Evolutionary conservation across 2,329 filamentous ascomycete genomes (phyloP).

Genomic region (Fusarium sulawesiense): DNA sequence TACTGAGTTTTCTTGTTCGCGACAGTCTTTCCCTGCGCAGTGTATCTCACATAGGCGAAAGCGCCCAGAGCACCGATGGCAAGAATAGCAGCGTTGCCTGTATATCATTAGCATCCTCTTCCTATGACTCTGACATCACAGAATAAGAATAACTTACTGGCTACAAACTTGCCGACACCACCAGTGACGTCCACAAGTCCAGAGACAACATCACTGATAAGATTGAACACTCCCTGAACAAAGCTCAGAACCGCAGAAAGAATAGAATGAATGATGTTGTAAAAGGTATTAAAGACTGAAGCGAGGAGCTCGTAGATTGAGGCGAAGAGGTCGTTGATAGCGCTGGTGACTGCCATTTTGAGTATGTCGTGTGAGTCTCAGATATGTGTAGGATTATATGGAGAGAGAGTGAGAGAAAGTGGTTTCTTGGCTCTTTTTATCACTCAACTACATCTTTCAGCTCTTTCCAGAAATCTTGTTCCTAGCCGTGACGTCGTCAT

Average conservation of each 20-base stretch:
- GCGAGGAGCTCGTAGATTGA: constrained; percentile 57
- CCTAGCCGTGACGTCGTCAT: constrained; percentile 48
- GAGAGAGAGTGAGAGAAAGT: background rate
- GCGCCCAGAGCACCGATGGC: constrained; percentile 49
- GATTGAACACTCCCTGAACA: constrained; percentile 52
- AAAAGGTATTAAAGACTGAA: constrained; percentile 52
- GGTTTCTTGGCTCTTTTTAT: constrained; percentile 8
- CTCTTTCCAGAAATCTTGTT: constrained; percentile 10
- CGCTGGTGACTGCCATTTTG: constrained; percentile 52
- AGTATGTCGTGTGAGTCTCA: background rate
- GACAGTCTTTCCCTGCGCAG: constrained; percentile 46
- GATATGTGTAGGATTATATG: too few relatives aligned
- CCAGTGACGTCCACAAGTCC: constrained; percentile 54
- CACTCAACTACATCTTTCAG: background rate
- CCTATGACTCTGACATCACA: background rate
- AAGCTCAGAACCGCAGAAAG: constrained; percentile 52
- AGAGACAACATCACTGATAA: constrained; percentile 51
- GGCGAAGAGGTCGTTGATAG: constrained; percentile 54
- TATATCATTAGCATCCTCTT: background rate
- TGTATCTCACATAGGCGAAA: constrained; percentile 51
- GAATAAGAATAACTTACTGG: constrained; percentile 45
- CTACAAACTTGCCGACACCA: constrained; percentile 55
- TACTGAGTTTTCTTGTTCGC: constrained; percentile 50
- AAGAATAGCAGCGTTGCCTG: constrained; percentile 54
- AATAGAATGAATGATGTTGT: constrained; percentile 50